Evolutionary conservation across 2,329 filamentous ascomycete species (phyloP).

Genomic region (Nemania diffusa): DNA sequence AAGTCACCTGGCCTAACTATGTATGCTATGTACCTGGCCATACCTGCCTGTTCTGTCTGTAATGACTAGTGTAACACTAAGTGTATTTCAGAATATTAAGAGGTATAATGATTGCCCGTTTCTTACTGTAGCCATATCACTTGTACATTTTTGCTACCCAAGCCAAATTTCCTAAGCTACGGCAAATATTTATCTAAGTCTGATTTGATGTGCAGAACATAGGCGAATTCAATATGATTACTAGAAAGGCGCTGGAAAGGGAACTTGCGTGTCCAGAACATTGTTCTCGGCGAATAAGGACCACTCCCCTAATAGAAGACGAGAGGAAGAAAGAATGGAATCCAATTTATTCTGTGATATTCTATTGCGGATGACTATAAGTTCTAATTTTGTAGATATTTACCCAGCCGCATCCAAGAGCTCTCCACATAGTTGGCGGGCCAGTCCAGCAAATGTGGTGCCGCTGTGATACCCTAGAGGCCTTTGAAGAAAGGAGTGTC

Average conservation of each 20-base stretch:
- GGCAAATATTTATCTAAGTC: background rate
- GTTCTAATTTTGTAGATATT: background rate
- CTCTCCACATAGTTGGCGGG: constrained; percentile 9
- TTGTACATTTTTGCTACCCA: constrained; percentile 1
- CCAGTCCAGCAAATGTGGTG: constrained; percentile 14
- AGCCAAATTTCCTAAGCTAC: background rate
- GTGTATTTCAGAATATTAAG: background rate
- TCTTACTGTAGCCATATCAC: constrained; percentile 16
- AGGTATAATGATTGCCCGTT: constrained; percentile 14
- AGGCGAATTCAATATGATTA: background rate
- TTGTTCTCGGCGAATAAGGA: background rate
- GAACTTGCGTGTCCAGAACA: background rate
- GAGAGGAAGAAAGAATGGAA: background rate
- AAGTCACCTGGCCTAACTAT: constrained; percentile 27
- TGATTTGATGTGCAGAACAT: background rate
- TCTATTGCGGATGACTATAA: background rate
- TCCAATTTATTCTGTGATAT: background rate
- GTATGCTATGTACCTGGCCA: constrained; percentile 7
- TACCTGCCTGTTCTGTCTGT: constrained; percentile 24
- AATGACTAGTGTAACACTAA: constrained; percentile 17
- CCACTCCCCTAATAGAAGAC: background rate
- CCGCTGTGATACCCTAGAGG: constrained; percentile 7
- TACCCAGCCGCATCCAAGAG: constrained; percentile 11
- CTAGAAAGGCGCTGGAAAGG: background rate
- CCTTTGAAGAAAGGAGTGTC: constrained; percentile 7